These are phyloP conservation scores for Tetraselmis chui DNA, from an alignment of 139 green algal genomes.

Conservation along the genomic window DNA sequence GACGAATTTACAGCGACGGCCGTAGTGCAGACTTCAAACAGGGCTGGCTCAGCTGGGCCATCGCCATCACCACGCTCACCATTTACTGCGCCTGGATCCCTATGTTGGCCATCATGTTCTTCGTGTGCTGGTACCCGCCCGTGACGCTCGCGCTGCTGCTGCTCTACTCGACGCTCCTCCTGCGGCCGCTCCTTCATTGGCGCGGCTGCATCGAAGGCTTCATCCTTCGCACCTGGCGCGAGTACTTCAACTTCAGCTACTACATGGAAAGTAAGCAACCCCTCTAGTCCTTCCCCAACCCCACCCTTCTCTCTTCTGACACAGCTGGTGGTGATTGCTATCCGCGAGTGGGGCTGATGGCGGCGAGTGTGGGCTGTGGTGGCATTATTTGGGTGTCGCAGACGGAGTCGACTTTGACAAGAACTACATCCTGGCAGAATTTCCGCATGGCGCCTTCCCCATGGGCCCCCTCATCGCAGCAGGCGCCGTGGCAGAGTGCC, in stretches of 20 bases:
- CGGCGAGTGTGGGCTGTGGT: no score
- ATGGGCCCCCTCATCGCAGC: neutral
- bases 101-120: constrained; percentile 4
- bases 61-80: constrained; percentile 28
- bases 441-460: neutral
- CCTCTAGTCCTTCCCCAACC: no score
- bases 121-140: constrained; percentile 2
- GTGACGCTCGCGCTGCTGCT: neutral
- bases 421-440: neutral
- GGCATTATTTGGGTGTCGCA: neutral
- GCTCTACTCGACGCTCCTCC: neutral
- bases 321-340: no score
- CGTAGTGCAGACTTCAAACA: constrained; percentile 25
- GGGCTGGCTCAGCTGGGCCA: constrained; percentile 10
- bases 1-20: constrained; percentile 33
- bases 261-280: neutral
- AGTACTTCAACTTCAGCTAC: constrained; percentile 1
- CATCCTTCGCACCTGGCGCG: constrained; percentile 32
- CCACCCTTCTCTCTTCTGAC: no score
- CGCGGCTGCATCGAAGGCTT: constrained; percentile 21
- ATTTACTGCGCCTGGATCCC: constrained; percentile 18
- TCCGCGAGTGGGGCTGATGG: no score
- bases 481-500: neutral
- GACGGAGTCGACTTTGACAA: neutral
- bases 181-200: neutral